Evolutionary conservation across 139 green algal species (phyloP).

Genomic region (Ettlia oleoabundans): DNA sequence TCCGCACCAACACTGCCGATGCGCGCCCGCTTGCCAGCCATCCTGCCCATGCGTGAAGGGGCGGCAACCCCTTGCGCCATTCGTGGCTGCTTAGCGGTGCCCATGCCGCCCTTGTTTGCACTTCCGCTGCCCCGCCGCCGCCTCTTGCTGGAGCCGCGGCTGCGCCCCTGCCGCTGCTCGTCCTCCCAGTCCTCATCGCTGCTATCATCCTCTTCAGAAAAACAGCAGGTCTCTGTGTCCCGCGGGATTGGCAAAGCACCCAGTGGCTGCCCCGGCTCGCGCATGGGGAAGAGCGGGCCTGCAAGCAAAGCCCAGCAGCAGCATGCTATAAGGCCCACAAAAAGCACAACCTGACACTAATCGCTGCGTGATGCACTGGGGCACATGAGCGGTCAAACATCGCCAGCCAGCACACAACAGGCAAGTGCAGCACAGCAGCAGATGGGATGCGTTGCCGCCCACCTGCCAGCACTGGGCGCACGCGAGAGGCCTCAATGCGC

Average conservation of each 20-base stretch:
- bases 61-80: background rate
- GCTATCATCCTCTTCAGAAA: background rate
- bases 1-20: background rate
- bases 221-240: background rate
- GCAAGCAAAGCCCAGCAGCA: background rate
- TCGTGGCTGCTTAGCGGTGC: too few species aligned
- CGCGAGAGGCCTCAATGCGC: constrained; percentile 6
- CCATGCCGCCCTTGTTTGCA: background rate
- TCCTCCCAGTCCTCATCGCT: constrained; percentile 8
- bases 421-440: too few species aligned
- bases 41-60: background rate
- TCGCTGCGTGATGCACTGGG: too few species aligned
- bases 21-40: constrained; percentile 13
- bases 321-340: background rate
- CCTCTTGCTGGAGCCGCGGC: constrained; percentile 3
- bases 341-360: too few species aligned
- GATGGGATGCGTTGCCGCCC: too few species aligned
- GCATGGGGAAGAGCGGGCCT: constrained; percentile 3
- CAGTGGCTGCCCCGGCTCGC: background rate
- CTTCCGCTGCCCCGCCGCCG: background rate
- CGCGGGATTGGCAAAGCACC: constrained; percentile 1
- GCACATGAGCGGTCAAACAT: too few species aligned
- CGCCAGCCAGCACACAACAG: too few species aligned
- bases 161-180: background rate
- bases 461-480: constrained; percentile 6